These are phyloP conservation scores for Ophiostoma quercus DNA, from an alignment of 2,329 filamentous ascomycete species.

Conservation along the genomic window DNA sequence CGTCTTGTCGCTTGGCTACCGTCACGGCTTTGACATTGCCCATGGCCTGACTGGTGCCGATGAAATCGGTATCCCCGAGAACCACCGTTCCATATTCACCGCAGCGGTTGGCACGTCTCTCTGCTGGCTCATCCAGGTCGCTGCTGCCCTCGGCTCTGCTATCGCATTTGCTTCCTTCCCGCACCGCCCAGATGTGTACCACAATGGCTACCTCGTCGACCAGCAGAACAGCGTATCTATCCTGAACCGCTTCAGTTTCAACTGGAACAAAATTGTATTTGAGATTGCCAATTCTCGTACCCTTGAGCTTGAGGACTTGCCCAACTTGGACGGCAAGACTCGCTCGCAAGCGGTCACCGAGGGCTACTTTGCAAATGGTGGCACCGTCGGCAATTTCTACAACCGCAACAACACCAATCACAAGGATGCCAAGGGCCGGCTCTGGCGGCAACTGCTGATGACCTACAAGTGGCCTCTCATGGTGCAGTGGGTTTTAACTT, in stretches of 20 bases:
- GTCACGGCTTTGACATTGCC: conserved; percentile 31
- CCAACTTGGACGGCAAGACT: conserved; percentile 32
- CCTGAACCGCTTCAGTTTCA: conserved; percentile 31
- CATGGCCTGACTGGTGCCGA: conserved; percentile 24
- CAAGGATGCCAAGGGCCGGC: conserved; percentile 26
- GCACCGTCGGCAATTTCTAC: conserved; percentile 23
- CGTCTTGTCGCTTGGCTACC: conserved; percentile 29
- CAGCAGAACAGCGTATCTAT: conserved; percentile 35
- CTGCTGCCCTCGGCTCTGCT: conserved; percentile 28
- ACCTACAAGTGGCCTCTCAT: conserved; percentile 31
- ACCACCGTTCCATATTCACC: background rate
- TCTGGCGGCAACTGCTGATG: conserved; percentile 36
- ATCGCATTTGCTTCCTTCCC: conserved; percentile 33
- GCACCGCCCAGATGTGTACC: conserved; percentile 35
- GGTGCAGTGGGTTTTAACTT: conserved; percentile 34
- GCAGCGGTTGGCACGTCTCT: conserved; percentile 26
- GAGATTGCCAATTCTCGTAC: conserved; percentile 31
- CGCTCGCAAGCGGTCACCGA: conserved; percentile 31
- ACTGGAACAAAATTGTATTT: conserved; percentile 35
- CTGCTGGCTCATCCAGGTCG: conserved; percentile 31
- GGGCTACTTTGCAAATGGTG: conserved; percentile 27
- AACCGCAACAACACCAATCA: background rate
- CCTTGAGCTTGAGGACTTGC: conserved; percentile 34
- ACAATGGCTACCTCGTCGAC: conserved; percentile 33
- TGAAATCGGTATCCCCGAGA: conserved; percentile 3